Evolutionary conservation across 345 rosid species (phyloP).

Genomic region (Limnanthes douglasii): DNA sequence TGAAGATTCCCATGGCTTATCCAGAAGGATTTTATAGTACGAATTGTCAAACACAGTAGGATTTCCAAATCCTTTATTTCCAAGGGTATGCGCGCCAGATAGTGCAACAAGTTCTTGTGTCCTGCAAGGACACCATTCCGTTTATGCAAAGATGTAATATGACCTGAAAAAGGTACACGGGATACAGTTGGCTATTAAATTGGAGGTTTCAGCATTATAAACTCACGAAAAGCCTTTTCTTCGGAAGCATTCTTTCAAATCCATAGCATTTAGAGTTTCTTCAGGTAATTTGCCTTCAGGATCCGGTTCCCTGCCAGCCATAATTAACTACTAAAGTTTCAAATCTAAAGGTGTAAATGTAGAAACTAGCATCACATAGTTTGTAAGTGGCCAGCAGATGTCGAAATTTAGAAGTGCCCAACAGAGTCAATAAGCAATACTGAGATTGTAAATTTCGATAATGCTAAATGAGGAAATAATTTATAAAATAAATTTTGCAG

Average conservation of each 20-base stretch:
- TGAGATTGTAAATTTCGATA: too few relatives aligned
- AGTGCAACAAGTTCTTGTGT: constrained; percentile 70
- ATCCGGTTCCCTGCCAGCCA: constrained; percentile 46
- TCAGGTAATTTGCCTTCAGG: constrained; percentile 74
- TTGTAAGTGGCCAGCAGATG: not conserved
- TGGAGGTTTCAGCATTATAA: not conserved
- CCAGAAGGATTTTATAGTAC: constrained; percentile 71
- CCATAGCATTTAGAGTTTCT: constrained; percentile 54
- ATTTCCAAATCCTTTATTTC: constrained; percentile 81
- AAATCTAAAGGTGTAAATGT: not conserved
- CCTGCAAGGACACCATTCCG: constrained; percentile 22
- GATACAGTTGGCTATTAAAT: not conserved
- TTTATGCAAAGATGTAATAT: not conserved
- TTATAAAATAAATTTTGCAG: too few relatives aligned
- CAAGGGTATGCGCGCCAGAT: constrained; percentile 87
- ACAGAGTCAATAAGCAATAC: not conserved
- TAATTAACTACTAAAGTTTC: too few relatives aligned
- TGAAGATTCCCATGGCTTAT: constrained; percentile 72
- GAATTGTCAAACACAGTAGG: constrained; percentile 63
- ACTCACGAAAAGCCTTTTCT: constrained; percentile 92
- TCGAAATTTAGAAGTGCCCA: not conserved
- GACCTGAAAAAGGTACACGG: not conserved
- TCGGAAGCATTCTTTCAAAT: constrained; percentile 60
- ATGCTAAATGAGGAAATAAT: too few relatives aligned
- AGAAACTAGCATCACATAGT: constrained; percentile 7